phyloP scores from a whole-genome alignment of 106 monocot species.

The Amphibolis antarctica region DNA sequence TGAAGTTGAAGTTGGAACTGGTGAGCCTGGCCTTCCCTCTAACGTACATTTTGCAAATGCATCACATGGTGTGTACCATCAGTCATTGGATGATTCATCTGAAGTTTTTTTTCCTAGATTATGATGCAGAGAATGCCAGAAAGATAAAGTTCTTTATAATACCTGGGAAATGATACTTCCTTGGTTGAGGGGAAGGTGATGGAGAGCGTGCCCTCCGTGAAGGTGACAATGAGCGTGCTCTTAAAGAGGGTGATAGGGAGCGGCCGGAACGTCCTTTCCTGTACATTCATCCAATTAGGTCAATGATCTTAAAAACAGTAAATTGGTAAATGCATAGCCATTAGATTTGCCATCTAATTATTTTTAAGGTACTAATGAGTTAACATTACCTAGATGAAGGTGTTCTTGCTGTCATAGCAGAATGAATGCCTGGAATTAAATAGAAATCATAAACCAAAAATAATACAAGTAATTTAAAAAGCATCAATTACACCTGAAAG shows the following conservation, averaged over 20 bases:
- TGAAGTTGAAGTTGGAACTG: slow-evolving; percentile 27
- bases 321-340: too few species aligned
- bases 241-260: slow-evolving; percentile 31
- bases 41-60: slow-evolving; percentile 5
- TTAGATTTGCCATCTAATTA: too few species aligned
- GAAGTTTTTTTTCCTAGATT: too few species aligned
- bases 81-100: too few species aligned
- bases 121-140: neutral
- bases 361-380: neutral
- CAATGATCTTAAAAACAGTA: neutral
- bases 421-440: slow-evolving; percentile 19
- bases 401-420: slow-evolving; percentile 36
- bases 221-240: slow-evolving; percentile 17
- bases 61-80: neutral
- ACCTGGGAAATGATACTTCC: slow-evolving; percentile 22
- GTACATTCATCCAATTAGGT: neutral
- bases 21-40: slow-evolving; percentile 47
- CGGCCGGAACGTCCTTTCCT: slow-evolving; percentile 43
- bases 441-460: neutral
- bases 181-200: slow-evolving; percentile 33
- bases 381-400: slow-evolving; percentile 44
- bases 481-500: too few species aligned
- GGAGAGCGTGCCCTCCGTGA: slow-evolving; percentile 25
- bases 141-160: neutral
- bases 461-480: too few species aligned